phyloP scores from a whole-genome alignment of 2,329 filamentous ascomycete genomes.

The Venturia asperata region DNA sequence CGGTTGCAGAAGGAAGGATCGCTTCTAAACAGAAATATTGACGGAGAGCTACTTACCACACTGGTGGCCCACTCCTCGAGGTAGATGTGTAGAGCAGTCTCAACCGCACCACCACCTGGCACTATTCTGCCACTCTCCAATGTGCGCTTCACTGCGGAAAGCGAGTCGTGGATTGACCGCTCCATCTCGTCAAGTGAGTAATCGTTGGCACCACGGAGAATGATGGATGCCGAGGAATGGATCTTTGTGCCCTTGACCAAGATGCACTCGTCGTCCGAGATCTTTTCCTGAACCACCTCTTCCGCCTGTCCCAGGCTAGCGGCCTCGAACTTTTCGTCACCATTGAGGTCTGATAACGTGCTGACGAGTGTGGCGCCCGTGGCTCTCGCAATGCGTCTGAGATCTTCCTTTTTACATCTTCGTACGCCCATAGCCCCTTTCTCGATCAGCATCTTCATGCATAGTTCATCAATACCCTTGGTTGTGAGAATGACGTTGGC shows the following conservation, averaged over 20 bases:
- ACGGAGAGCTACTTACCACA: slow-evolving; percentile 53
- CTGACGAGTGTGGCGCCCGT: slow-evolving; percentile 90
- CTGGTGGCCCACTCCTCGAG: slow-evolving; percentile 97
- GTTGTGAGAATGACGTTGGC: slow-evolving; percentile 95
- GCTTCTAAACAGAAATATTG: not conserved
- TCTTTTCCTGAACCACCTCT: slow-evolving; percentile 95
- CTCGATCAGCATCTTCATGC: slow-evolving; percentile 90
- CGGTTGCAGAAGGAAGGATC: not conserved
- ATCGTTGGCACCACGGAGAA: slow-evolving; percentile 91
- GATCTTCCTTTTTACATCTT: slow-evolving; percentile 96
- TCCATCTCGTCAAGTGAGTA: slow-evolving; percentile 99
- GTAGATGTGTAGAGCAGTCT: slow-evolving; percentile 99
- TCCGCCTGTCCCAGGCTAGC: slow-evolving; percentile 86
- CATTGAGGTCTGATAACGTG: slow-evolving; percentile 91
- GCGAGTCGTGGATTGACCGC: slow-evolving; percentile 91
- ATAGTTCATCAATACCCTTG: slow-evolving; percentile 96
- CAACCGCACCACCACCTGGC: slow-evolving; percentile 89
- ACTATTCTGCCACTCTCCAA: slow-evolving; percentile 96
- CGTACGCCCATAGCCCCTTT: slow-evolving; percentile 91
- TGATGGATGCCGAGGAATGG: slow-evolving; percentile 89
- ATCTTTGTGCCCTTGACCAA: slow-evolving; percentile 92
- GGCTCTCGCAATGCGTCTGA: slow-evolving; percentile 90
- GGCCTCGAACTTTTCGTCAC: slow-evolving; percentile 91
- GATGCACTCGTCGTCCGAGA: slow-evolving; percentile 98
- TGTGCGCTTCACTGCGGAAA: slow-evolving; percentile 94